These are phyloP conservation scores for Cokeromyces recurvatus DNA, from an alignment of 371 early-diverging fungal species.

Conservation along the genomic window DNA sequence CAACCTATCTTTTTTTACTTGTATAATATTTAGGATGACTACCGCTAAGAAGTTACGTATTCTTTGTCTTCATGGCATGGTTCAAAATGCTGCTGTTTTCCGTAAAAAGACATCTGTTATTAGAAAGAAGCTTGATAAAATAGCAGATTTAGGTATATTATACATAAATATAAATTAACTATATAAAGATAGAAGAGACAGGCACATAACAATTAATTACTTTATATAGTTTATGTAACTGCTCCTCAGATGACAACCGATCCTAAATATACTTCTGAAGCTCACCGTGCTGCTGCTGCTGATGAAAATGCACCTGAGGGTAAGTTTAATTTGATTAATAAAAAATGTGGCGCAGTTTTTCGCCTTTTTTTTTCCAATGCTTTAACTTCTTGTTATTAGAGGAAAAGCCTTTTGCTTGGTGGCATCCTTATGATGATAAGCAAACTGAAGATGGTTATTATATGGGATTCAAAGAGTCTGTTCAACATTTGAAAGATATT, in stretches of 20 bases:
- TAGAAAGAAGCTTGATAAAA: constrained; percentile 56
- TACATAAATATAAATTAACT: background rate
- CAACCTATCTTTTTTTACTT: too few species aligned
- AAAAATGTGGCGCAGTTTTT: background rate
- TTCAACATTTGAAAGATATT: constrained; percentile 44
- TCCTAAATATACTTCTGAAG: constrained; percentile 48
- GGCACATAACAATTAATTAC: too few species aligned
- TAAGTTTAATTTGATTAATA: constrained; percentile 10
- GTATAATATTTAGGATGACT: too few species aligned
- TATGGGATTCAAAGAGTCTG: constrained; percentile 55
- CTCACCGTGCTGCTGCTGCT: constrained; percentile 45
- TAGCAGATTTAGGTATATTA: constrained; percentile 57
- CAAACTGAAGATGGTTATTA: constrained; percentile 35
- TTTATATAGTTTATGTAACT: constrained; percentile 51
- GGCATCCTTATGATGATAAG: constrained; percentile 32
- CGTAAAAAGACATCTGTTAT: constrained; percentile 65
- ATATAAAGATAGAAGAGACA: background rate
- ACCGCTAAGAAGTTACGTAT: constrained; percentile 42
- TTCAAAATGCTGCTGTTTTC: constrained; percentile 67
- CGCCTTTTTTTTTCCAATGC: background rate
- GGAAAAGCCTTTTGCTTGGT: constrained; percentile 59
- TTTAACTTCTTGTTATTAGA: constrained; percentile 26
- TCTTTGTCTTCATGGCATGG: constrained; percentile 75
- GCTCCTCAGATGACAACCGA: constrained; percentile 59
- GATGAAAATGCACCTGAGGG: constrained; percentile 47